Evolutionary conservation across 202 grass and related monocot genomes (phyloP), one percentile per base, ranked within the genome.

Genomic region (Carex arenaria): DNA sequence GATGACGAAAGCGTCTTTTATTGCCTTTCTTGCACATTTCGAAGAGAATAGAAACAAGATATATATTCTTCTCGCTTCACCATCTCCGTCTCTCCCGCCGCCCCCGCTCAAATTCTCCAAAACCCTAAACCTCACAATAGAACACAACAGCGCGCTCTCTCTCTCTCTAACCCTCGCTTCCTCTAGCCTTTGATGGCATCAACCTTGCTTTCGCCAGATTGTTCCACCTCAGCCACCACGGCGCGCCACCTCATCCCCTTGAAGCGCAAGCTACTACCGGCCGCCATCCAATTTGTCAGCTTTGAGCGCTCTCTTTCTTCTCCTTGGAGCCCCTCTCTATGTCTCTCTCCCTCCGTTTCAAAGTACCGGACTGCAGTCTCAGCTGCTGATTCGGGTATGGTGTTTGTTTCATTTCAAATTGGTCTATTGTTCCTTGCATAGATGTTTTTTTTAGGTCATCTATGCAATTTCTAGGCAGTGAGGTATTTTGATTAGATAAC

Each of bases 181-280:
- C 4, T 34, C 64, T 36, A 82, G 47, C 26, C 23, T 34, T 82
- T 82, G 17, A 82, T 82, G 80, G 80, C 64, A 62, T 57, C 80
- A 40, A 14, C 47, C 47, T 28, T 82, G 30, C 64, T 82, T 47
- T 82, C 62, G 23, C 80, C 80, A 12, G 61, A 51, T 54, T 66
- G 65, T 47, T 82, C 45, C 26, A 68, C 80, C 22, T 67, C 63
- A 30, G 62, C 80, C 43, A 67, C 47, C 80, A 82, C 80, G 80
- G 80, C 63, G 23, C 64, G 64, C 60, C 80, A 53, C 80, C 80
- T 81, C 61, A 26, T 64, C 23, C n/a, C 79, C 36, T 49, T 70
- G 45, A 82, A 56, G 10, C 80, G 80, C 80, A 67, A 82, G 20
- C 45, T 82, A 14, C 43, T 82, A 7, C 15, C 13, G 26, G 3